Percentiles rank a stretch among this genome's conserved stretches.
phyloP scores from a whole-genome alignment of 768 basidiomycete species.

The Myochromella boudieri region DNA sequence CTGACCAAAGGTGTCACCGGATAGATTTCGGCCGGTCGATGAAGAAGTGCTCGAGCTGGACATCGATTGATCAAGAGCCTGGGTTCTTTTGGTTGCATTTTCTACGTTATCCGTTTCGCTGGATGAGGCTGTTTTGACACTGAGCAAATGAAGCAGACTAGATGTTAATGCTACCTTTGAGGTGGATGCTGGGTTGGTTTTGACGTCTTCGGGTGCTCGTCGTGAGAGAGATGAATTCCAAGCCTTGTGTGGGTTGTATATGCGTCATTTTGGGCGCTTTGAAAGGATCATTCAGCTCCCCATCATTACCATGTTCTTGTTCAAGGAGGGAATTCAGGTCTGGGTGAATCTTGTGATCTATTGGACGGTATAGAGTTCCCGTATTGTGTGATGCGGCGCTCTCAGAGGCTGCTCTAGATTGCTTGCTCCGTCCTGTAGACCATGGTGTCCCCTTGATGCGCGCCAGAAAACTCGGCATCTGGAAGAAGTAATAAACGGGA shows the following conservation, averaged over 20 bases:
- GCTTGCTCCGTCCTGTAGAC: slow-evolving; percentile 1
- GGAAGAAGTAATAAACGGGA: not conserved
- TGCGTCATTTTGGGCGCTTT: not conserved
- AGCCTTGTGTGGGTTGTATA: not conserved
- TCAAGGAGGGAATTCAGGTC: slow-evolving; percentile 32
- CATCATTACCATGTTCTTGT: slow-evolving; percentile 14
- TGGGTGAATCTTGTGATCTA: slow-evolving; percentile 37
- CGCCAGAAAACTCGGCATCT: slow-evolving; percentile 11
- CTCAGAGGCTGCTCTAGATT: not conserved
- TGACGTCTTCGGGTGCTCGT: slow-evolving; percentile 15
- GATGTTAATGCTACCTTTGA: not conserved
- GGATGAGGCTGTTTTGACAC: not conserved
- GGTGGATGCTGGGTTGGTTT: slow-evolving; percentile 4
- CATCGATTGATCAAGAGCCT: slow-evolving; percentile 9
- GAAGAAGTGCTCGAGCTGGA: slow-evolving; percentile 13
- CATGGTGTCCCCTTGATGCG: slow-evolving; percentile 8
- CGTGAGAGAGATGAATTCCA: slow-evolving; percentile 11
- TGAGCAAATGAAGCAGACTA: not conserved
- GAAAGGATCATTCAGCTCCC: not conserved
- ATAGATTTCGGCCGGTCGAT: slow-evolving; percentile 8
- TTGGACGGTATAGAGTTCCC: not conserved
- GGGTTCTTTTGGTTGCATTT: not conserved
- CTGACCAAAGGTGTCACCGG: slow-evolving; percentile 19
- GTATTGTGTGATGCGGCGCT: not conserved
- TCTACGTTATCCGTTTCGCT: not conserved